Evolutionary conservation across 192 early-diverging fungal species (phyloP), one percentile per base, ranked within the genome.

Genomic region (Spizellomyces sp.): DNA sequence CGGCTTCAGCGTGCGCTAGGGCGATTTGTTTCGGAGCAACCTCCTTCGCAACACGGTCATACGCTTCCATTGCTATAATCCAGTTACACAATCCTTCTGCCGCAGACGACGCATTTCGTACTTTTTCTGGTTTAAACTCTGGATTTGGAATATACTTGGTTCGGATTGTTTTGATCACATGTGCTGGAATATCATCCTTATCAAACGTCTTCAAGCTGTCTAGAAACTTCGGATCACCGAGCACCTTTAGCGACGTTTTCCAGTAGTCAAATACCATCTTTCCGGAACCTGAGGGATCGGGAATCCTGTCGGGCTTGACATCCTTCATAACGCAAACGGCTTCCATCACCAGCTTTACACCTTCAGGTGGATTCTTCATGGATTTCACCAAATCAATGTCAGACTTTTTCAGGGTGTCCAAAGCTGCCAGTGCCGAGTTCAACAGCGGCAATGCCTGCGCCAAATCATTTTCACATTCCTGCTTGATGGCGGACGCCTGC

Each of bases 301-400:
- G 86, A 43, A 88, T 74, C 45, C 86, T 83, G 46, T 88, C 86
- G 10, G 86, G 86, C 65, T 88, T 88, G 45, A 88, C 82, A 56
- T 88, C 86, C 68, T 86, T 88, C 86, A 88, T 88, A 5, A 88
- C 86, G 57, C 86, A 88, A 45, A 88, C 78, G 15, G 86, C 83
- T 67, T 88, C 86, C 85, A 88, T 87, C 41, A 88, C 86, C 44
- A 88, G 72, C 58, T 88, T 88, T 0, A 88, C 86, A 17, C 86
- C 86, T 46, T 80, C 85, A 9, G 86, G 86, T 14, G 86, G 86
- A 76, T 88, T 88, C 70, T 88, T 88, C 86, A 88, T 88, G 8
- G 80, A 78, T 66, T 88, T 88, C 8, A 88, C 86, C 19, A 86
- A 67, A 75, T 88, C 86, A 64, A 88, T 88, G 66, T 88, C 86